Evolutionary conservation across 2,329 filamentous ascomycete species (phyloP).

Genomic region (Stagonosporopsis chrysanthemi): DNA sequence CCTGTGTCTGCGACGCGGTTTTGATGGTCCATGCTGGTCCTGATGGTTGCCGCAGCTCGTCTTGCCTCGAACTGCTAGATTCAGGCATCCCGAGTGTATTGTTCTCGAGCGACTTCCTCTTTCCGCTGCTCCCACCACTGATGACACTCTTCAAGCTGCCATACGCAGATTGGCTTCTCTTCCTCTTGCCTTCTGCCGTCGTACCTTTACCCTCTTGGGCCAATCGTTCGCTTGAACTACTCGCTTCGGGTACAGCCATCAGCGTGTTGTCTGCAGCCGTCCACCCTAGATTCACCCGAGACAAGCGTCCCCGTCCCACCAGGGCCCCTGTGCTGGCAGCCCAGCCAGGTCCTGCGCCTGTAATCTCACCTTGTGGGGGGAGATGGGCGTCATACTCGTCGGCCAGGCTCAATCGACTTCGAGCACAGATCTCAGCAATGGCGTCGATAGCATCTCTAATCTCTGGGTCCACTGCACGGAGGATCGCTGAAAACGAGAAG

Average conservation of each 20-base stretch:
- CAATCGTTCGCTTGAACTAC: slow-evolving; percentile 54
- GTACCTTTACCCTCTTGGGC: slow-evolving; percentile 39
- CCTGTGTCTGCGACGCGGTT: slow-evolving; percentile 32
- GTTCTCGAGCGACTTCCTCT: slow-evolving; percentile 34
- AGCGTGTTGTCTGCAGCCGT: slow-evolving; percentile 50
- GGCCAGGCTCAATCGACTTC: slow-evolving; percentile 66
- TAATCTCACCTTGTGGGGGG: slow-evolving; percentile 67
- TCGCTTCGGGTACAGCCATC: slow-evolving; percentile 57
- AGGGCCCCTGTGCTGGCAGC: slow-evolving; percentile 39
- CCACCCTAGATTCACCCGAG: slow-evolving; percentile 45
- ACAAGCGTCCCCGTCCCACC: slow-evolving; percentile 41
- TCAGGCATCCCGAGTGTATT: slow-evolving; percentile 32
- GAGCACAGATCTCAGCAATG: slow-evolving; percentile 69
- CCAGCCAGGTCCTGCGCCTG: slow-evolving; percentile 37
- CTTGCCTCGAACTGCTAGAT: slow-evolving; percentile 18
- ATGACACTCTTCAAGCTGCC: slow-evolving; percentile 51
- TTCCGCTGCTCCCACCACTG: slow-evolving; percentile 45
- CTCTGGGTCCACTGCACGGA: slow-evolving; percentile 65
- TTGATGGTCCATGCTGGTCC: slow-evolving; percentile 42
- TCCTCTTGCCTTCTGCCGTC: slow-evolving; percentile 32
- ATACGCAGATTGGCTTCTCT: slow-evolving; percentile 47
- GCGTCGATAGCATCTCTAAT: slow-evolving; percentile 66
- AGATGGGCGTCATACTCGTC: slow-evolving; percentile 70
- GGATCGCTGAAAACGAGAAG: slow-evolving; percentile 64
- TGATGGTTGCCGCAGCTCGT: slow-evolving; percentile 21